Base-by-base conservation (phyloP, 2,329 filamentous ascomycete species). In the Stemphylium lycopersici region DNA sequence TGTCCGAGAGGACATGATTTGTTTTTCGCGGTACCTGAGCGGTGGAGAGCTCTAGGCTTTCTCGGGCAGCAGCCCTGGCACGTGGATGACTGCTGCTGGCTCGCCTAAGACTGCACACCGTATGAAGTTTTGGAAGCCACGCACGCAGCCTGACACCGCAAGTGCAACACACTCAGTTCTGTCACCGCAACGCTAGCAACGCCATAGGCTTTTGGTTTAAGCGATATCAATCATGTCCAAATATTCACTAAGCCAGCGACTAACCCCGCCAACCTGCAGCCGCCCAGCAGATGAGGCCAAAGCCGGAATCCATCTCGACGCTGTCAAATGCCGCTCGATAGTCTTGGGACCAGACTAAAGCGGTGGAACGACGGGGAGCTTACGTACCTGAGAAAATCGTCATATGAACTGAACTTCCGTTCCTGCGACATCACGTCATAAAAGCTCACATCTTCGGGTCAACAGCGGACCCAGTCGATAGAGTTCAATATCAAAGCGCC, bases 351-450 rank as follows among this genome's bases (percentile, higher is more conserved):
- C n/a, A 20, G 15, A 37, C 22, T 22, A 37, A 48, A 46, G 33
- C 49, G 43, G 40, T 41, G 26, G 20, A 10, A 10, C 32, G 8
- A 36, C 8, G n/a, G 10, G 13, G n/a, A n/a, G 18, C 42, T 32
- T 34, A 34, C 13, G 36, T 26, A 10, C 20, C n/a, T 22, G 2
- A 32, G 4, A 36, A 15, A 39, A 48, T 26, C 20, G n/a, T 33
- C 16, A 40, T 7, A 22, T 39, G 10, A 34, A 16, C 11, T 31
- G 10, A 34, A 16, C 11, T 31, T 20, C 39, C 24, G 29, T 22
- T 15, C 36, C 45, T 34, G 32, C 6, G 22, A 20, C 4, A 18
- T 49, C 36, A 47, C 51, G 51, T 54, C 51, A 54, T 40, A 31
- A 33, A 37, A 24, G 26, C 20, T 39, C 15, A 24, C 31, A n/a